A percentile compares a stretch with the other conserved stretches of the same genome.
Evolutionary conservation across 2,329 filamentous ascomycete genomes (phyloP).

Genomic region (Fusarium sp.): DNA sequence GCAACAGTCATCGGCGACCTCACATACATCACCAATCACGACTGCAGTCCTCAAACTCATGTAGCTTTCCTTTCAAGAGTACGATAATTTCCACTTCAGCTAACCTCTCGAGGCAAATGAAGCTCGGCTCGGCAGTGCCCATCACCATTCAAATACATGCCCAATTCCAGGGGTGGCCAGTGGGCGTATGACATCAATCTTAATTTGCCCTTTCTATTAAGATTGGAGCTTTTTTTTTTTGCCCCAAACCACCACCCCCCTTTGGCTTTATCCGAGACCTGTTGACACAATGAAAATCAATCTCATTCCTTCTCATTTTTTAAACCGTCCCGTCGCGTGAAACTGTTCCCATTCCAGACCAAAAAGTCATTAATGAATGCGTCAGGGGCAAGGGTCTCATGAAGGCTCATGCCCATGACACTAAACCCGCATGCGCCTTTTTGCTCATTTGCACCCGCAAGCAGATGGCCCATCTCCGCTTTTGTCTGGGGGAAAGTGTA

Average conservation of each 20-base stretch:
- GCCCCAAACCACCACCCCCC: background rate
- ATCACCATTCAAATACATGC: constrained; percentile 36
- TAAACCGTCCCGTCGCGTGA: background rate
- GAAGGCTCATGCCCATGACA: background rate
- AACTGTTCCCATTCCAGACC: background rate
- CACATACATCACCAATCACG: background rate
- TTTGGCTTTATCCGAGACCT: constrained; percentile 4
- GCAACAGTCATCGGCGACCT: background rate
- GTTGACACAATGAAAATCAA: background rate
- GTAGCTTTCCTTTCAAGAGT: constrained; percentile 1
- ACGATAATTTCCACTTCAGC: constrained; percentile 31
- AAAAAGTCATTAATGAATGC: background rate
- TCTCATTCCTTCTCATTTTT: background rate
- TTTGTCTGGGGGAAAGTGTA: background rate
- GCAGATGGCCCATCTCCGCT: background rate
- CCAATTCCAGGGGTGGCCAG: constrained; percentile 22
- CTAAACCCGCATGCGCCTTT: background rate
- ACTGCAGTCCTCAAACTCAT: background rate
- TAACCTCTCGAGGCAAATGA: constrained; percentile 9
- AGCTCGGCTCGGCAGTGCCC: constrained; percentile 36
- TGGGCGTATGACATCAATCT: constrained; percentile 45
- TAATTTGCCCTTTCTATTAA: constrained; percentile 35
- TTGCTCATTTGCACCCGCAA: background rate
- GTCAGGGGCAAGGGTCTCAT: background rate
- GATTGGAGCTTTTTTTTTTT: constrained; percentile 3